Evolutionary conservation across 148 eudicot genomes (phyloP).

Genomic region (Vaccinium darrowii): DNA sequence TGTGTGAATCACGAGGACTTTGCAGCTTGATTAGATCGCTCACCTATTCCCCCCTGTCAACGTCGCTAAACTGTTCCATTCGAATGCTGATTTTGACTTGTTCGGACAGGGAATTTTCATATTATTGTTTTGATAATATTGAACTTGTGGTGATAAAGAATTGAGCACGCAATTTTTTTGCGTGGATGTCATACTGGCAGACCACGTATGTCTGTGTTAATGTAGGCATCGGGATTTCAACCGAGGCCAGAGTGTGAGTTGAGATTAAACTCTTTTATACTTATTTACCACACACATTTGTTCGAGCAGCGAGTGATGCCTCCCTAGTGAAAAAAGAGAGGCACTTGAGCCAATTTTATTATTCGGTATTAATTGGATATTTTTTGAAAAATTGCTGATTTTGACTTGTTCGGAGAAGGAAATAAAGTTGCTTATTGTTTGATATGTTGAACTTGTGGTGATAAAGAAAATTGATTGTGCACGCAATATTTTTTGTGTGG

Average conservation of each 20-base stretch:
- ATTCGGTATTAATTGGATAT: too few species aligned
- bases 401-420: neutral
- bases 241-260: neutral
- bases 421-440: neutral
- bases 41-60: neutral
- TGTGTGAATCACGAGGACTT: conserved; percentile 1
- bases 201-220: too few species aligned
- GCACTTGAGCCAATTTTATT: too few species aligned
- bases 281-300: neutral
- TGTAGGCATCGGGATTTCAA: neutral
- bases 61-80: neutral
- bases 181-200: too few species aligned
- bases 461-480: neutral
- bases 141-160: too few species aligned
- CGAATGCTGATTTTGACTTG: neutral
- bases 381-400: neutral
- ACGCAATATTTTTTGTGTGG: neutral
- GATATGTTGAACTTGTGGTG: neutral
- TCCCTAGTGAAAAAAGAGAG: too few species aligned
- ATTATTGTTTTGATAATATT: neutral
- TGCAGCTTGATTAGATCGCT: neutral
- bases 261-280: neutral
- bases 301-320: too few species aligned
- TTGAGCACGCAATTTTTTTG: too few species aligned
- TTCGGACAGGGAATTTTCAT: neutral